Evolutionary conservation across 1,284 basidiomycete species (phyloP), one percentile per base, ranked within the genome.

Genomic region (Microbotryum violaceum): DNA sequence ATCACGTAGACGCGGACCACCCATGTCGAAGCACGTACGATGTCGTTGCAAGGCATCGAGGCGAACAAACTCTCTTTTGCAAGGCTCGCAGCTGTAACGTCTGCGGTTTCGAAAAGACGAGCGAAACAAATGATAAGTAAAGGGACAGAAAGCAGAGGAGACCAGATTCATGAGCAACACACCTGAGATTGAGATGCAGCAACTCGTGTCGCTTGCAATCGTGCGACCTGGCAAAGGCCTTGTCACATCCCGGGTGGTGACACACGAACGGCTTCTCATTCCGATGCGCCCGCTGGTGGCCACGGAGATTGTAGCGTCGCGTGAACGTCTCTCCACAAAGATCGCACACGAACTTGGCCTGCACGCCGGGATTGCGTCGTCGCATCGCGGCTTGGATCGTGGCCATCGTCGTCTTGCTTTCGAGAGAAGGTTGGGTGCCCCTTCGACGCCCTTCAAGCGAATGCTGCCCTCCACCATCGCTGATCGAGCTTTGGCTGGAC

Each of bases 201-300:
- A 87, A 83, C 72, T 89, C 86, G 69, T 90, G 88, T 4, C 87
- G 80, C 72, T 88, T 89, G 76, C 86, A 89, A 72, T 89, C 88
- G 70, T 89, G 87, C 74, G 88, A 86, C 60, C 87, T 75, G n/a
- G 87, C 86, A 65, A 90, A 90, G 45, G 86, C 85, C 76, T 88
- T 89, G 54, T 82, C 84, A 70, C 88, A 90, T 21, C 86, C 87
- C 0, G 88, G 87, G 86, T 87, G 89, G 71, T 86, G 85, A 77
- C 88, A 90, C 71, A 83, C 81, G 79, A 86, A 90, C 29, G 87
- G 87, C 66, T 87, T 84, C 75, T 89, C 87, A 72, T 88, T 85
- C 55, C 85, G 86, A 69, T 90, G 88, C n/a, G 85, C 87, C 45
- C 86, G 84, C 70, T 89, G 79, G 71, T 90, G 88, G 25, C 85